Evolutionary conservation across 2,329 filamentous ascomycete genomes (phyloP), one percentile per base, ranked within the genome.

Genomic region (Cercospora sp.): DNA sequence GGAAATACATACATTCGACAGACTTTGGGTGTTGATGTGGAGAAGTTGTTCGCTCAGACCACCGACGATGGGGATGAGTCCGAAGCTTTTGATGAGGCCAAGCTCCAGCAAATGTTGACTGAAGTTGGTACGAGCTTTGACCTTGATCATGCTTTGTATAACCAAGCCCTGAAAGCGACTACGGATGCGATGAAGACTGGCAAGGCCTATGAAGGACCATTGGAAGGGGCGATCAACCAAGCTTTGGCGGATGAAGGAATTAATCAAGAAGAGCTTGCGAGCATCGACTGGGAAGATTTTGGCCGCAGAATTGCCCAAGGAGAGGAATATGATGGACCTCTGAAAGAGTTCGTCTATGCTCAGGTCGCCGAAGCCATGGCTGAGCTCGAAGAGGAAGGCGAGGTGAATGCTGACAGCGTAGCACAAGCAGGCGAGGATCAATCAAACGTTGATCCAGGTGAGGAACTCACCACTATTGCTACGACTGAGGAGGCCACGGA

Each of bases 241-340:
- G 61, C 33, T 16, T 9, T 64, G 23, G 61, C 61, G 1, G 31
- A 48, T 1, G 28, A 42, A 39, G 39, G 13, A n/a, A 57, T 23
- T 3, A 28, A 31, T 55, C 20, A 20, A n/a, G 31, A 57, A 13
- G 48, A 55, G 48, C 16, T 64, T 8, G 45, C 28, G 3, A 26
- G 26, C 23, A 57, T 55, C 18, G 18, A 55, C 8, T 64, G 53
- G 20, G 39, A 64, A 36, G 61, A 64, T 9, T 13, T 64, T 13
- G 61, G 61, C 23, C 61, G 61, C 12, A 64, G 61, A 13, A 20
- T 57, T 8, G 61, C 48, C 13, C 13, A 20, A 18, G 48, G 61
- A 28, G 61, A 64, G 16, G 61, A 64, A 20, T 64, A 64, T 6
- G 20, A 64, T 10, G 61, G 61, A 23, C 61, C 61, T 13, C 55